Evolutionary conservation across 2,329 filamentous ascomycete genomes (phyloP).

Genomic region (Fusarium sp.): DNA sequence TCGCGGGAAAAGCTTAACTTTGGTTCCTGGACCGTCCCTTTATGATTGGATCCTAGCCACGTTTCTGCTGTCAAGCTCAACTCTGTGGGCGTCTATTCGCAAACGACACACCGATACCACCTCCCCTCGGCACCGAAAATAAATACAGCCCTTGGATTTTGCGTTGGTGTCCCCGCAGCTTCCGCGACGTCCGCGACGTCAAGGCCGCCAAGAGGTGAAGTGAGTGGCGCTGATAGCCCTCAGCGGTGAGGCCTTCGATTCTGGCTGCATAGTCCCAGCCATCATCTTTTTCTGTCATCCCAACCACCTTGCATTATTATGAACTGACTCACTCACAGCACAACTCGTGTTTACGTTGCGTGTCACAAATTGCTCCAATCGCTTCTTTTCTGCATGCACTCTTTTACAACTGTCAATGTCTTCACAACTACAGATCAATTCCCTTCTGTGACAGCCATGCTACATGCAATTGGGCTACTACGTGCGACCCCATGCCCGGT

Average conservation of each 20-base stretch:
- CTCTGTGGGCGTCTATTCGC: constrained; percentile 4
- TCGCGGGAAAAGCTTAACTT: not conserved
- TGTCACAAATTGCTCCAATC: constrained; percentile 37
- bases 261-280: not conserved
- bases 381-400: constrained; percentile 4
- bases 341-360: constrained; percentile 10
- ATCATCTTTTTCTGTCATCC: not conserved
- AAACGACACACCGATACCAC: not conserved
- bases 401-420: not conserved
- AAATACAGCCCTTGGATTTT: not conserved
- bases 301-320: not conserved
- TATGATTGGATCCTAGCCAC: not conserved
- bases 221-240: constrained; percentile 21
- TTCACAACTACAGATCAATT: not conserved
- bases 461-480: no score
- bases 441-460: no score
- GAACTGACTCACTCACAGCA: not conserved
- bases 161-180: constrained; percentile 19
- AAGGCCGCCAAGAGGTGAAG: constrained; percentile 20
- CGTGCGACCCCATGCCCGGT: no score
- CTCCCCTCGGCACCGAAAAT: not conserved
- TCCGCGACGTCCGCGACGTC: constrained; percentile 11
- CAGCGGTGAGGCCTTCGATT: constrained; percentile 33
- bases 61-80: constrained; percentile 13
- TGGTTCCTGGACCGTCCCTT: constrained; percentile 4